A percentile compares a stretch with the other conserved stretches of the same genome.
Conservation (phyloP, 2,329 filamentous ascomycete genomes). For the Fusarium sp. region DNA sequence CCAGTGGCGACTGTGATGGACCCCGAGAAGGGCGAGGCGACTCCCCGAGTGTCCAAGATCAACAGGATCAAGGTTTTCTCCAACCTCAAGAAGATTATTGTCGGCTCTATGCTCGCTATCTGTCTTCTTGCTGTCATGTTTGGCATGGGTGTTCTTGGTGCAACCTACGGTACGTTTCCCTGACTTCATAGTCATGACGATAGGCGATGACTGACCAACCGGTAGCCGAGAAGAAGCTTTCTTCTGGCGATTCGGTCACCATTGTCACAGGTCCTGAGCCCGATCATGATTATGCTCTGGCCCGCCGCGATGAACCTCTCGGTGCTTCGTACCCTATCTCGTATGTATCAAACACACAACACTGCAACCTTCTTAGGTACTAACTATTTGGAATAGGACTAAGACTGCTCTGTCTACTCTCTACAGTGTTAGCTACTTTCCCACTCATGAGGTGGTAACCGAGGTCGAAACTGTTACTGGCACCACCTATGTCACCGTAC, state of each 20-base stretch:
- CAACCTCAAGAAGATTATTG: conserved; percentile 30
- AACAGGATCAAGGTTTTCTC: conserved; percentile 25
- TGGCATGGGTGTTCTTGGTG: conserved; percentile 49
- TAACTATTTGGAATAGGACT: conserved; percentile 47
- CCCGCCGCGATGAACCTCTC: conserved; percentile 32
- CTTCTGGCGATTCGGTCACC: neutral
- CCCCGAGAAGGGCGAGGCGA: conserved; percentile 42
- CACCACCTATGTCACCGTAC: conserved; percentile 49
- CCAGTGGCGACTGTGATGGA: conserved; percentile 50
- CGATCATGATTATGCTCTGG: conserved; percentile 4
- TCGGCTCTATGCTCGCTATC: conserved; percentile 18
- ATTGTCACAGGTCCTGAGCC: neutral
- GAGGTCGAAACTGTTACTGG: conserved; percentile 47
- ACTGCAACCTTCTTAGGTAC: neutral
- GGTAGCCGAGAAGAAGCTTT: conserved; percentile 13
- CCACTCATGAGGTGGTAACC: conserved; percentile 37
- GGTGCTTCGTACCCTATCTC: conserved; percentile 52
- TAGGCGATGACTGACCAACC: conserved; percentile 18
- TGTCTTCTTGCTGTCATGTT: conserved; percentile 46
- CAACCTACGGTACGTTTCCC: conserved; percentile 45
- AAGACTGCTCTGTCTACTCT: conserved; percentile 53
- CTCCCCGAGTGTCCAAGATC: conserved; percentile 16
- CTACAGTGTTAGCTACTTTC: conserved; percentile 48
- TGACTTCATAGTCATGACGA: neutral
- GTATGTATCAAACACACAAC: conserved; percentile 45